Base-by-base conservation (phyloP, 352 stramenopile genomes). In the Phytopythium mirpurense region DNA sequence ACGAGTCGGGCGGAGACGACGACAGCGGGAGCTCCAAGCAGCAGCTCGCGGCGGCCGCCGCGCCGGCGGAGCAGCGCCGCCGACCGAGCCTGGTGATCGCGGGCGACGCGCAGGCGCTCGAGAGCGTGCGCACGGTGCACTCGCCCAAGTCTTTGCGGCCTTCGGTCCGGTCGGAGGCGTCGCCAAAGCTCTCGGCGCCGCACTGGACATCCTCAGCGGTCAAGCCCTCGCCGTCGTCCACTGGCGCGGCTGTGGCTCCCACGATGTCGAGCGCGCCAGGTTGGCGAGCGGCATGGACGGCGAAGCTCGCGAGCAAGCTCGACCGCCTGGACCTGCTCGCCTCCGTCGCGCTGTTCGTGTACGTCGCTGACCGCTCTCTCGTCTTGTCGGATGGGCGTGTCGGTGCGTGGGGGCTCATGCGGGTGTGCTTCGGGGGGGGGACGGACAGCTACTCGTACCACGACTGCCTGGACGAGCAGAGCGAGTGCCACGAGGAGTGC, bases 81-180 rank as follows among this genome's bases (percentile, higher is more conserved):
- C 23, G 42, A 46, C 29, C 58, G 59, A 37, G 51, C 26, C 56
- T 78, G 27, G 46, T 74, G 9, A 63, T 74, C 24, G 68, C 59
- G 11, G 65, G 62, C 18, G 62, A 78, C 29, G 37, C 29, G 11
- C 36, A 60, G 10, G 54, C 65, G 3, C 60, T 78, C 3, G 59
- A 72, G 11, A 60, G 38, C 15, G 69, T 78, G 36, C 55, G 51
- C 2, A 67, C 68, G 2, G 59, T 78, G 23, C 66, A 69, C 32
- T 78, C 69, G 19, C 69, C 69, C 2, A 59, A 61, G n/a, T 56
- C 57, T 14, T 47, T 23, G 12, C 15, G 14, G 21, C 24, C 21
- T 19, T 32, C 41, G 12, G 24, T 21, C 24, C 41, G 27, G 2
- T 21, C 5, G 0, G n/a, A n/a, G n/a, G 24, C 41, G 7, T n/a